These are phyloP conservation scores for Spinacia oleracea DNA, from an alignment of 179 eudicot genomes.

Conservation along the genomic window DNA sequence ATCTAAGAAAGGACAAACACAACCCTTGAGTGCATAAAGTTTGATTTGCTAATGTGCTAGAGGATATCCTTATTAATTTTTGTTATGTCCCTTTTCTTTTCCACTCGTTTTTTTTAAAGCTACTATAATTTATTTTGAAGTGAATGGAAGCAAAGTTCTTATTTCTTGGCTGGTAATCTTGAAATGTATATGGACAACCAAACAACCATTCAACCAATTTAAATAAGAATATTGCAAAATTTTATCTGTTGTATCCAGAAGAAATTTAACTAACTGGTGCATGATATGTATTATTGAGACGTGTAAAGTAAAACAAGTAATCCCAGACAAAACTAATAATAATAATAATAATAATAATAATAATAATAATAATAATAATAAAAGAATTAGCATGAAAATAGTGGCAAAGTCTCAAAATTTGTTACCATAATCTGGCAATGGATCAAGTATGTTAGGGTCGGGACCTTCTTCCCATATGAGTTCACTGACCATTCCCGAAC, in stretches of 20 bases:
- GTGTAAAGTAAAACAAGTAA: background rate
- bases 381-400: background rate
- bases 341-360: no score
- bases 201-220: no score
- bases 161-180: no score
- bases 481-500: slow-evolving; percentile 65
- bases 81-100: background rate
- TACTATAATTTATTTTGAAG: background rate
- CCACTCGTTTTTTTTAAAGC: no score
- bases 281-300: no score
- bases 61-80: background rate
- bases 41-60: background rate
- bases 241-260: no score
- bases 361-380: no score
- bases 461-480: slow-evolving; percentile 80
- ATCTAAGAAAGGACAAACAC: no score
- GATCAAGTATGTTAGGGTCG: slow-evolving; percentile 51
- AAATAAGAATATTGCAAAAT: no score
- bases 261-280: background rate
- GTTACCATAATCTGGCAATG: slow-evolving; percentile 78
- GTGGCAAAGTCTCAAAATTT: background rate
- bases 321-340: no score
- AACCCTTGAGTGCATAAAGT: background rate
- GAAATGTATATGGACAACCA: no score
- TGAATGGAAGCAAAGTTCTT: no score